Evolutionary conservation across 768 basidiomycete species (phyloP).

Genomic region (Phaeotremella fagi): DNA sequence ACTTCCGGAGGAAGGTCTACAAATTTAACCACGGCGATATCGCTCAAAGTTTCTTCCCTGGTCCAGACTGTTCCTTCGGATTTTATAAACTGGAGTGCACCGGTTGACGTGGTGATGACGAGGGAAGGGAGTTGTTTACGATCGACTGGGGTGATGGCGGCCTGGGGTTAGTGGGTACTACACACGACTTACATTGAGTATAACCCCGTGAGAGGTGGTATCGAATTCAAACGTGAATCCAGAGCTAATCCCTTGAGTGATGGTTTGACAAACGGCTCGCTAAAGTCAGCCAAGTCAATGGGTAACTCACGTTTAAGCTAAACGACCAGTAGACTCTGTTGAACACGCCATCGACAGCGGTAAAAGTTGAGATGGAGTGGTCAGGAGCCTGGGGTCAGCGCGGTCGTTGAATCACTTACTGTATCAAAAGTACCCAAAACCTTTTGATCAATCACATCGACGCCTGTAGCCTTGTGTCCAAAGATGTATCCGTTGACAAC

Average conservation of each 20-base stretch:
- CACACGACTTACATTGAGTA: conserved; percentile 57
- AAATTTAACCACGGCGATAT: conserved; percentile 61
- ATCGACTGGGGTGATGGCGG: conserved; percentile 17
- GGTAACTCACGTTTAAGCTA: conserved; percentile 53
- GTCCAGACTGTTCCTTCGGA: conserved; percentile 63
- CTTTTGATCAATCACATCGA: conserved; percentile 55
- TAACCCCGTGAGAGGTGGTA: conserved; percentile 61
- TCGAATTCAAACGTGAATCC: conserved; percentile 64
- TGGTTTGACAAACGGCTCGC: conserved; percentile 23
- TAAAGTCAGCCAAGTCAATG: conserved; percentile 8
- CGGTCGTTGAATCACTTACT: conserved; percentile 52
- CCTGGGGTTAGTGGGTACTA: conserved; percentile 10
- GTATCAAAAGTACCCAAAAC: conserved; percentile 55
- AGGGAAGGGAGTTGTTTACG: conserved; percentile 20
- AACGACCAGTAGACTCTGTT: conserved; percentile 67
- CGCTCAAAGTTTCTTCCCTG: conserved; percentile 72
- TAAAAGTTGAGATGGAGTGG: too few species aligned
- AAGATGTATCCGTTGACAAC: conserved; percentile 56
- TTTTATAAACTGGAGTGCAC: conserved; percentile 70
- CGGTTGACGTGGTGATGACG: conserved; percentile 64
- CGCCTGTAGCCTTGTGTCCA: conserved; percentile 59
- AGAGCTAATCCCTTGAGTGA: conserved; percentile 18
- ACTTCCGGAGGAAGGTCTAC: conserved; percentile 64
- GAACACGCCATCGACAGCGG: too few species aligned
- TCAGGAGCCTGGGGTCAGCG: too few species aligned